Evolutionary conservation across 2,329 filamentous ascomycete species (phyloP), one percentile per base, ranked within the genome.

Genomic region (Apiospora phragmitis): DNA sequence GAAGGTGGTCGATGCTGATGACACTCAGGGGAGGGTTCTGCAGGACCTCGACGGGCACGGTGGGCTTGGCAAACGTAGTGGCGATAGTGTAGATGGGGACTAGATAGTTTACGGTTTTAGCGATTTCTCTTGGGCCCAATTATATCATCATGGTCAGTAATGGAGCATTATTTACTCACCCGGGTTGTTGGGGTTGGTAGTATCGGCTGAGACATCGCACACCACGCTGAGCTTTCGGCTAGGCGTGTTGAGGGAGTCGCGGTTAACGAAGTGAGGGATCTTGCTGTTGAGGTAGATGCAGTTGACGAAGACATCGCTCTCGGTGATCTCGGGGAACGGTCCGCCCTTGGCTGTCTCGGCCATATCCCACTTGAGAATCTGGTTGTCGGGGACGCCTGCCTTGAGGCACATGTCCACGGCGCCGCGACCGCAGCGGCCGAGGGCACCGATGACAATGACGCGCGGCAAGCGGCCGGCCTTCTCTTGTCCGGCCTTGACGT

Each of bases 41-140:
- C 84, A 89, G 74, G 86, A 90, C 81, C 43, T 89, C 84, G 32
- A 96, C 92, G 0, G 91, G 88, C 0, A 97, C 91, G 0, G 94
- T 97, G n/a, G 95, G 95, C 79, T 93, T 90, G 79, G 91, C 89
- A 79, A 98, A 98, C 29, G 94, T 96, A 66, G 93, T 97, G 81
- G 93, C 93, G 79, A 93, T 90, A 75, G 87, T 87, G 85, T 97
- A 97, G 79, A 97, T 91, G 32, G 94, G 94, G 70, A 95, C 89
- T 74, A 77, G 12, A 67, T 14, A 38, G 32, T n/a, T 38, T 62
- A 38, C 55, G 55, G 55, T 32, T 67, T 67, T 67, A 43, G 65
- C 41, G 38, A 67, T 67, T 26, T 67, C 65, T 67, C 41, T 67
- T 45, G 41, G 47, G 67, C 21, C 18, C 24, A 68, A 26, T 45